Conservation (phyloP, 768 basidiomycete species). For the Phanerodontia chrysosporium region DNA sequence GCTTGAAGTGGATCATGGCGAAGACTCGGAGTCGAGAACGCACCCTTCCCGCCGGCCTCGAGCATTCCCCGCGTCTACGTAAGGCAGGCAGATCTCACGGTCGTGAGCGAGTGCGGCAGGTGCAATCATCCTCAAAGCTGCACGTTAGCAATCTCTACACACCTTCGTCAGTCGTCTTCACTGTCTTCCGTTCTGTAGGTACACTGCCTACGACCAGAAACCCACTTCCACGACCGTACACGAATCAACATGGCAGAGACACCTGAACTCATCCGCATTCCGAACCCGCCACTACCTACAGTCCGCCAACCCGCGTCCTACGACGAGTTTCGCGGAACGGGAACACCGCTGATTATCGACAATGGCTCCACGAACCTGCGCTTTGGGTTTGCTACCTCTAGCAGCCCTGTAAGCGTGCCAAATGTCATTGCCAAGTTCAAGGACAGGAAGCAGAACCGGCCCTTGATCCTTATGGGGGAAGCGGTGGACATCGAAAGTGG, state of each 20-base stretch:
- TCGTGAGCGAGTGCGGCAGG: background rate
- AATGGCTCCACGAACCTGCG: slow-evolving; percentile 81
- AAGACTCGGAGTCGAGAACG: too few relatives aligned
- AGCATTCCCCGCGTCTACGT: too few relatives aligned
- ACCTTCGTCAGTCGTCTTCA: too few relatives aligned
- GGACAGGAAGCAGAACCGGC: slow-evolving; percentile 80
- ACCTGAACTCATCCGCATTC: slow-evolving; percentile 19
- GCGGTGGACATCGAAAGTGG: slow-evolving; percentile 85
- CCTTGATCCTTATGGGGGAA: slow-evolving; percentile 83
- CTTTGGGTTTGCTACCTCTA: slow-evolving; percentile 74
- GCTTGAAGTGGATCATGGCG: too few relatives aligned
- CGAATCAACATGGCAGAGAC: background rate
- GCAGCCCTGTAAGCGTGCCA: slow-evolving; percentile 51
- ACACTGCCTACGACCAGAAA: too few relatives aligned
- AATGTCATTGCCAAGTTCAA: slow-evolving; percentile 86
- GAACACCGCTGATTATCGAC: slow-evolving; percentile 79
- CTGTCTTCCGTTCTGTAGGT: too few relatives aligned
- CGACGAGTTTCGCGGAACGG: slow-evolving; percentile 40
- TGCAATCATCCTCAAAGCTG: background rate
- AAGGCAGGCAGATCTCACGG: background rate
- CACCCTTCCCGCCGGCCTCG: too few relatives aligned
- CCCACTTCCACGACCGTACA: background rate
- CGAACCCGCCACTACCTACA: slow-evolving; percentile 27
- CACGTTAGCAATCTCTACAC: too few relatives aligned
- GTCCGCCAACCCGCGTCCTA: slow-evolving; percentile 43